Base-by-base conservation (phyloP, 116 monocot genomes). In the Iris pallida region DNA sequence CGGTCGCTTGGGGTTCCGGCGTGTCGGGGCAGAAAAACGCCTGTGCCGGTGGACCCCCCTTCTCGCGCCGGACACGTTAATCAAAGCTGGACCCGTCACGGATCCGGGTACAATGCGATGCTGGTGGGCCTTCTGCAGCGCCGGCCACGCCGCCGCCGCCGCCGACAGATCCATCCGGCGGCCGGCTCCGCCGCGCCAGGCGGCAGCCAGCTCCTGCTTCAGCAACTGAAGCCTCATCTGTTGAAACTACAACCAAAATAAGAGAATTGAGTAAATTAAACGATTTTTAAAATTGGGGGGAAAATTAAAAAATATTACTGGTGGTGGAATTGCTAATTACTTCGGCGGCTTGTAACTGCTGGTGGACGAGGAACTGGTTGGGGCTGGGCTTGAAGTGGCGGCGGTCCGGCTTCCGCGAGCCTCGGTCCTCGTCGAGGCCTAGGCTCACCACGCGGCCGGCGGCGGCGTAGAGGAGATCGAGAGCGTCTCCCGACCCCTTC, bases 41-140 rank as follows among this genome's bases (percentile, higher is more conserved):
- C 92, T 9, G 92, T 77, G 78, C 20, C 68, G 42, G 17, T 71
- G 69, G 17, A 41, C 8, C 8, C 47, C 53, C 4, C 30, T 30
- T 30, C 30, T 30, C 30, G 30, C 30, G 12, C 72, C 56, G 19
- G 77, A 6, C 0, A 65, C 69, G 51, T 59, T 59, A 17, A 92
- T 83, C 45, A 92, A 88, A 7, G 88, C 66, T 16, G 92, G 85
- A 16, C 83, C 66, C 92, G 88, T 88, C 5, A 83, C 81, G 7
- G 85, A 75, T 4, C 79, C 79, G 7, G 61, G 40, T 14, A 5
- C 57, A 20, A 55, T 18, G 1, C 4, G 53, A 5, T 13, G 53
- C 8, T 45, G 64, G 4, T 40, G 62, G 0, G 48, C 55, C 67
- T 73, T 76, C 30, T 83, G 81, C 9, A 79, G 54, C 7, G 78